A percentile compares a stretch with the other conserved stretches of the same genome.
phyloP scores from a whole-genome alignment of 768 basidiomycete species.

The Pisolithus orientalis region DNA sequence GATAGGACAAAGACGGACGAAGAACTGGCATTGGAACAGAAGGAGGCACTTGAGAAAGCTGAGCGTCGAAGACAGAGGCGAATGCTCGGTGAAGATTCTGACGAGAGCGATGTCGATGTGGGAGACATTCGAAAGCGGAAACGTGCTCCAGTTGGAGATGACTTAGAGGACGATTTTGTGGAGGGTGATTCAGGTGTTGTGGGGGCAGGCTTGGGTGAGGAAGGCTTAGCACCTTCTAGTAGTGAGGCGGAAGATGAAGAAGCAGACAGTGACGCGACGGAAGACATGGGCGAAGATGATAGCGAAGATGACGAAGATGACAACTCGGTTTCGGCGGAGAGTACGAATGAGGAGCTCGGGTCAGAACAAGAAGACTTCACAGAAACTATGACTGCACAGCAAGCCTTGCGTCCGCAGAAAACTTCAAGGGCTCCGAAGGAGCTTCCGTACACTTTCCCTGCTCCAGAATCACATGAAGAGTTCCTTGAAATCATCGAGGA shows the following conservation, averaged over 20 bases:
- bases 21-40: slow-evolving; percentile 84
- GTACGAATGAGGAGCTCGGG: slow-evolving; percentile 33
- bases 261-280: slow-evolving; percentile 37
- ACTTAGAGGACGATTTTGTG: slow-evolving; percentile 83
- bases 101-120: slow-evolving; percentile 57
- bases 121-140: slow-evolving; percentile 38
- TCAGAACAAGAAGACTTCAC: slow-evolving; percentile 40
- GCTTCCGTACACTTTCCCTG: slow-evolving; percentile 89
- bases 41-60: slow-evolving; percentile 78
- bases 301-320: slow-evolving; percentile 28
- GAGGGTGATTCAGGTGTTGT: slow-evolving; percentile 32
- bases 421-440: slow-evolving; percentile 39
- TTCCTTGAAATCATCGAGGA: slow-evolving; percentile 78
- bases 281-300: slow-evolving; percentile 16
- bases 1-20: slow-evolving; percentile 96
- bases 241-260: slow-evolving; percentile 29
- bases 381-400: slow-evolving; percentile 31
- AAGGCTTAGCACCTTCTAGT: slow-evolving; percentile 33
- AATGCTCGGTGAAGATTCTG: slow-evolving; percentile 78
- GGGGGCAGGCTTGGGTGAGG: slow-evolving; percentile 31
- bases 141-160: slow-evolving; percentile 69
- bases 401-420: slow-evolving; percentile 29
- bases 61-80: slow-evolving; percentile 72
- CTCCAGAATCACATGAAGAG: slow-evolving; percentile 81
- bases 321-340: slow-evolving; percentile 31